Percentiles rank a stretch among this genome's conserved stretches.
Conservation (phyloP, 148 eudicot species). For the Persicaria maculosa region DNA sequence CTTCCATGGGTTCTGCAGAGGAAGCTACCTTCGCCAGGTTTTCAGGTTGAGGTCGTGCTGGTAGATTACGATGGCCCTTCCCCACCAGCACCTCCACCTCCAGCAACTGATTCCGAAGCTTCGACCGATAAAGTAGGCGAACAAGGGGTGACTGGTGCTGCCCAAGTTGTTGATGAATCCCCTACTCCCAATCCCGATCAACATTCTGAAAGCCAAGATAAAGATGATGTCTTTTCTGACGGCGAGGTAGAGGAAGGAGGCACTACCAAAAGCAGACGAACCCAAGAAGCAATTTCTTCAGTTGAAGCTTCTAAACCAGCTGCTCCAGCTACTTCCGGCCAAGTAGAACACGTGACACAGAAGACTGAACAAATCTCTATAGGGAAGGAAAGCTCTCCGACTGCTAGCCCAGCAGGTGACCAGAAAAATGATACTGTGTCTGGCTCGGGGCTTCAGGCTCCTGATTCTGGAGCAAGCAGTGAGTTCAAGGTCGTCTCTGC, state of each 20-base stretch:
- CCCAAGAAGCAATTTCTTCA: slow-evolving; percentile 24
- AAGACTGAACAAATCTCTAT: slow-evolving; percentile 56
- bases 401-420: slow-evolving; percentile 14
- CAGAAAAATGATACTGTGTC: slow-evolving; percentile 24
- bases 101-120: slow-evolving; percentile 17
- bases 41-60: slow-evolving; percentile 91
- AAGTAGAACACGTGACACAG: slow-evolving; percentile 38
- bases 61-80: slow-evolving; percentile 57
- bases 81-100: slow-evolving; percentile 30
- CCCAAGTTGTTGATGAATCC: slow-evolving; percentile 24
- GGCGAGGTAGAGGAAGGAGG: slow-evolving; percentile 54
- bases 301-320: slow-evolving; percentile 23
- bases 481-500: slow-evolving; percentile 98
- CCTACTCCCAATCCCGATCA: slow-evolving; percentile 28
- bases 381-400: slow-evolving; percentile 29
- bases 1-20: slow-evolving; percentile 37
- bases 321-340: slow-evolving; percentile 23
- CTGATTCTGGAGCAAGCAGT: slow-evolving; percentile 51
- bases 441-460: slow-evolving; percentile 19
- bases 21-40: slow-evolving; percentile 94
- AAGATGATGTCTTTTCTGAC: slow-evolving; percentile 89
- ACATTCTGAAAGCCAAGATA: slow-evolving; percentile 38
- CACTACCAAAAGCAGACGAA: slow-evolving; percentile 33
- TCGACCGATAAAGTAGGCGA: slow-evolving; percentile 32
- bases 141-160: slow-evolving; percentile 29